Base-by-base conservation (phyloP, 257 asterid genomes). In the Ilex aquifolium region DNA sequence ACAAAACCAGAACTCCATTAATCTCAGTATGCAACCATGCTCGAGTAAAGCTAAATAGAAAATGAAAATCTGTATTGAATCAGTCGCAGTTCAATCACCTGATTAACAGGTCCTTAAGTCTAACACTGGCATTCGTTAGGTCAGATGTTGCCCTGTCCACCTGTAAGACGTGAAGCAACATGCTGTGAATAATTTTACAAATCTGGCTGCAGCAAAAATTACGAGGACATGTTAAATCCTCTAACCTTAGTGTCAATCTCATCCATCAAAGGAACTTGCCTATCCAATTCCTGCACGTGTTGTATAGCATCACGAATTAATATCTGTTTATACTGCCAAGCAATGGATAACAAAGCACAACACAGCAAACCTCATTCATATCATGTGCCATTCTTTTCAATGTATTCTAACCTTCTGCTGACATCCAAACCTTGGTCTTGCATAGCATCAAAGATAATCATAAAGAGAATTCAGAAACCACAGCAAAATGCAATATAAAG, bases 131-230 rank as follows among this genome's bases (percentile, higher is more conserved):
- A 74, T 89, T 92, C 77, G 85, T 92, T 17, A 92, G 87, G 74
- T 92, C 97, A 40, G 96, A 57, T 50, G 97, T 82, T 21, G 99
- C 99, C 80, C 71, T 82, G 78, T 92, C 99, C 70, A 85, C 95
- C 97, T 91, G 78, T 48, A 65, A 51, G 60, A 52, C 32, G 42
- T 57, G 58, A 67, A 44, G n/a, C 40, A 69, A 30, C 62, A 54
- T 14, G 69, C 14, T 59, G 13, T 29, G 27, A 21, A 21, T 21
- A 13, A 14, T 60, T 5, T 44, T 64, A 59, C 52, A 0, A 46
- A 13, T 3, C 44, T 46, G 10, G 55, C 4, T 6, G 21, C 36
- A 32, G 49, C 32, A 31, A 52, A 8, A 55, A 2, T 2, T 31
- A 8, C 39, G n/a, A n/a, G 10, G n/a, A 3, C 32, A 17, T 53